Conservation (phyloP, 2,329 filamentous ascomycete genomes). For the Stagonosporopsis rhizophila region DNA sequence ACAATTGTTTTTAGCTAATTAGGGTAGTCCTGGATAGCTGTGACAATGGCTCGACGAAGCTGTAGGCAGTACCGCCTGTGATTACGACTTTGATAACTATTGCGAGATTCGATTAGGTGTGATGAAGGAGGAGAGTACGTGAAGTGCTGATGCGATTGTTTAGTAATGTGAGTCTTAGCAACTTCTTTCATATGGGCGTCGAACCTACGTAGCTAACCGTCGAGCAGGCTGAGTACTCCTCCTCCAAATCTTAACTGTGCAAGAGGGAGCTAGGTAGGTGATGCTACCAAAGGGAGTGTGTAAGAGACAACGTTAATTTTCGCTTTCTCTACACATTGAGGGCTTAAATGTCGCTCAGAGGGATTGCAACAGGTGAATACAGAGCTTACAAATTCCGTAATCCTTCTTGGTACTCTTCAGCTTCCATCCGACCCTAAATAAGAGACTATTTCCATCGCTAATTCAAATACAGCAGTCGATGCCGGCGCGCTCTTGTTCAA, state of each 20-base stretch:
- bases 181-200: background rate
- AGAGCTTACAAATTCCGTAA: background rate
- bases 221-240: background rate
- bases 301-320: background rate
- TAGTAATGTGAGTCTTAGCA: background rate
- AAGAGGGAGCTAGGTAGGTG: background rate
- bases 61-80: slow-evolving; percentile 38
- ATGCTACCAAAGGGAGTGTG: background rate
- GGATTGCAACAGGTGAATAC: background rate
- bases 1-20: slow-evolving; percentile 37
- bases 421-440: slow-evolving; percentile 4
- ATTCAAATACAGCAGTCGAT: background rate
- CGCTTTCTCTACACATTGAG: background rate
- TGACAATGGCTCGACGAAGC: slow-evolving; percentile 36
- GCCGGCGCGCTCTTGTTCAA: background rate
- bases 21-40: slow-evolving; percentile 26
- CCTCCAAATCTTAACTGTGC: no score
- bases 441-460: background rate
- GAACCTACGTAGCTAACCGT: background rate
- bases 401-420: background rate
- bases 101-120: background rate
- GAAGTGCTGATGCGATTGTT: background rate
- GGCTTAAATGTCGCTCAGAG: background rate
- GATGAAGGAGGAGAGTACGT: background rate
- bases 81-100: slow-evolving; percentile 34